Conservation (phyloP, 257 asterid species). For the Solanum chilense region DNA sequence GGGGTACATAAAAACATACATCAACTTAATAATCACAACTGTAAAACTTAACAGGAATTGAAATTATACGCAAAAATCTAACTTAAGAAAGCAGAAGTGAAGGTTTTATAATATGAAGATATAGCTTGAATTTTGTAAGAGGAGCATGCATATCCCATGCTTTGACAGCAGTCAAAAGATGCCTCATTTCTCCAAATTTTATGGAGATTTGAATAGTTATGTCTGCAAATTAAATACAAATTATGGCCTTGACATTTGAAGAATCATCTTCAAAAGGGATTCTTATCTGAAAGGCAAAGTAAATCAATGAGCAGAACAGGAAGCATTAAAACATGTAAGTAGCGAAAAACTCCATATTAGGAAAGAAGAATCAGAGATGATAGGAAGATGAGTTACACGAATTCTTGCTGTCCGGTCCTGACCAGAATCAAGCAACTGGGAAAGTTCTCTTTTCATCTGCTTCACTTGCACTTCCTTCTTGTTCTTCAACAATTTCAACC, state of each 20-base stretch:
- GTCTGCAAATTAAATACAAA: not conserved
- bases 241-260: not conserved
- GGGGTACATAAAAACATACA: not conserved
- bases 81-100: not conserved
- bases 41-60: not conserved
- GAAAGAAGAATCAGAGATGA: not conserved
- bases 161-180: not conserved
- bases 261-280: not conserved
- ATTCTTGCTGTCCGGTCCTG: constrained; percentile 73
- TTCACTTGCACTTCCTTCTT: constrained; percentile 71
- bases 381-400: constrained; percentile 34
- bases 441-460: constrained; percentile 73
- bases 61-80: not conserved
- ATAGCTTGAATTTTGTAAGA: not conserved
- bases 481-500: constrained; percentile 75
- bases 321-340: not conserved
- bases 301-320: not conserved
- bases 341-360: not conserved
- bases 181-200: not conserved
- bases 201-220: not conserved
- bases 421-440: constrained; percentile 71
- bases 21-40: not conserved
- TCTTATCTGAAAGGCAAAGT: not conserved
- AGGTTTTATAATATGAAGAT: not conserved
- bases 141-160: not conserved